A percentile compares a stretch with the other conserved stretches of the same genome.
Conservation (phyloP, 257 asterid genomes). For the Verbena officinalis region DNA sequence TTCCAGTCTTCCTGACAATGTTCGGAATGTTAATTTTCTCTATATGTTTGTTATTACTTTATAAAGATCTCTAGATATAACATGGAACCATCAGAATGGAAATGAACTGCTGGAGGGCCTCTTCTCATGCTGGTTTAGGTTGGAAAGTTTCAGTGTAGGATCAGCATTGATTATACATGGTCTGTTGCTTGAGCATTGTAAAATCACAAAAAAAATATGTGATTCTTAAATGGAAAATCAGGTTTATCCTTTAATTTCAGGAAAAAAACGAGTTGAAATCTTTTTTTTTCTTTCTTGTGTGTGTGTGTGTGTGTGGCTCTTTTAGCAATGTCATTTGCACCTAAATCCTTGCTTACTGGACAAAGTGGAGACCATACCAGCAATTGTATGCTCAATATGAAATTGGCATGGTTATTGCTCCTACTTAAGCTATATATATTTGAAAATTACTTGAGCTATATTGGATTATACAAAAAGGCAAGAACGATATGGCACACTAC, state of each 20-base stretch:
- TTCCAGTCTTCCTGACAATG: neutral
- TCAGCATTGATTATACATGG: neutral
- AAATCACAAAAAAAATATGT: neutral
- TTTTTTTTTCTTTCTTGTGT: neutral
- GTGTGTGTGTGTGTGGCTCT: neutral
- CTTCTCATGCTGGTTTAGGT: neutral
- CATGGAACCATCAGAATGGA: neutral
- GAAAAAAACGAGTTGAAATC: neutral
- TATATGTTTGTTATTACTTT: neutral
- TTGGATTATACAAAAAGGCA: too few relatives aligned
- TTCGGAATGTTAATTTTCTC: neutral
- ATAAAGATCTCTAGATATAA: neutral
- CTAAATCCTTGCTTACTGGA: too few relatives aligned
- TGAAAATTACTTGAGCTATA: too few relatives aligned
- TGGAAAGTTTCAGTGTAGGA: neutral
- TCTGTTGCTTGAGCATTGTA: neutral
- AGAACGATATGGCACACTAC: too few relatives aligned
- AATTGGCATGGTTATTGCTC: too few relatives aligned
- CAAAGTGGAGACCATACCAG: too few relatives aligned
- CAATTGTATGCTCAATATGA: too few relatives aligned
- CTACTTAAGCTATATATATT: too few relatives aligned
- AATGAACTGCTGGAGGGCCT: slow-evolving; percentile 3
- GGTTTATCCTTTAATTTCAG: neutral
- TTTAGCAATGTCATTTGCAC: too few relatives aligned
- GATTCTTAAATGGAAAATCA: neutral